Evolutionary conservation across 306 rosid genomes (phyloP).

Genomic region (Cicer arietinum): DNA sequence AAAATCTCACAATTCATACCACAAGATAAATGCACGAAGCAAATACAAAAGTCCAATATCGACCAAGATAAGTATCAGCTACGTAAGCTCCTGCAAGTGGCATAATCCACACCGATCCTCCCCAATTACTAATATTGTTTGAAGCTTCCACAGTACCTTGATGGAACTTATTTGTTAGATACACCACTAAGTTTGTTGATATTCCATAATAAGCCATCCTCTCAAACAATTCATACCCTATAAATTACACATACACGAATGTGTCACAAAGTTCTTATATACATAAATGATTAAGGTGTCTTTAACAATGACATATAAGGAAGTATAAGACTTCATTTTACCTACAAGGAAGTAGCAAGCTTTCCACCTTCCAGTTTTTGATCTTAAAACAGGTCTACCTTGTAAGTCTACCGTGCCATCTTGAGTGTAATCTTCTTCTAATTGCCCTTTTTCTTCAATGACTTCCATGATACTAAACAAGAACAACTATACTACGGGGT

Average conservation of each 20-base stretch:
- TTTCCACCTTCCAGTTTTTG: conserved; percentile 52
- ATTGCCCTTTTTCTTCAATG: conserved; percentile 43
- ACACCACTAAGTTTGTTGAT: conserved; percentile 66
- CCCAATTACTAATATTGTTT: conserved; percentile 78
- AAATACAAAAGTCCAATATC: conserved; percentile 67
- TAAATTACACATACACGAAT: background rate
- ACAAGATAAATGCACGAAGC: conserved; percentile 62
- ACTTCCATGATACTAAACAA: conserved; percentile 33
- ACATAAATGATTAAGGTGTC: background rate
- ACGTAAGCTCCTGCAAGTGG: conserved; percentile 72
- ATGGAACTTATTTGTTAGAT: conserved; percentile 64
- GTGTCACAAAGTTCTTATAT: background rate
- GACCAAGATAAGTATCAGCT: conserved; percentile 73
- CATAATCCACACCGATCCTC: conserved; percentile 67
- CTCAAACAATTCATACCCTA: conserved; percentile 77
- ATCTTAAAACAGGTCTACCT: conserved; percentile 46
- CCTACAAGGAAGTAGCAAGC: conserved; percentile 54
- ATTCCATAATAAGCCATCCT: conserved; percentile 91
- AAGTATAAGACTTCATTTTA: conserved; percentile 9
- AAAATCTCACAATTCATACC: conserved; percentile 47
- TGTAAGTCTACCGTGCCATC: conserved; percentile 50
- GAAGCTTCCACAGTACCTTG: conserved; percentile 72
- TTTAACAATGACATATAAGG: background rate
- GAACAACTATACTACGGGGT: background rate
- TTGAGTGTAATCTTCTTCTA: conserved; percentile 46